Evolutionary conservation across 2,329 filamentous ascomycete species (phyloP), one percentile per base, ranked within the genome.

Genomic region (Talaromyces sp.): DNA sequence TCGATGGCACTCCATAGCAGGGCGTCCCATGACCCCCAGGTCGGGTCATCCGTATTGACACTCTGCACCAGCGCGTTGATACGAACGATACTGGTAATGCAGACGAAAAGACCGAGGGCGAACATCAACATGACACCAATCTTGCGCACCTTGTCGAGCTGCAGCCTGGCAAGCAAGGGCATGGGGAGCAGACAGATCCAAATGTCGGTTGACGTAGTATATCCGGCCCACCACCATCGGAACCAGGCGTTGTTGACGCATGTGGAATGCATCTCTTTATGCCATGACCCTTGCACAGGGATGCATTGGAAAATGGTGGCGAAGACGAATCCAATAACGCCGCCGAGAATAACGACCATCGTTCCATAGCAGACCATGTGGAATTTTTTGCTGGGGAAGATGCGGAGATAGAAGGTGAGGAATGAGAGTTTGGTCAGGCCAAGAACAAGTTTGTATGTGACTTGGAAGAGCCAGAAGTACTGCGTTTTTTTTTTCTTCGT

Each of bases 21-120:
- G 19, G 63, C 63, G 15, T 63, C 62, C 55, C 57, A 65, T n/a
- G 63, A 65, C 13, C 63, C 63, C 63, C 63, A 65, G 5, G 62
- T 65, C 22, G 63, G 62, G 59, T 65, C 63, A 13, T 47, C 33
- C 8, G 63, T 65, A 4, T 47, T 49, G 9, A 62, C 62, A 39
- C 63, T 65, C 27, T 59, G 36, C 39, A 51, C 57, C 51, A 65
- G 60, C 19, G 62, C 62, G 27, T 47, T 44, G 64, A 82, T 81
- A 27, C 81, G 75, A 61, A 83, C 68, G 60, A 83, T 74, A 17
- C 80, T 82, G 66, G 81, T 83, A 4, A 83, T 58, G 0, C 80
- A 83, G 1, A 81, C 83, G 66, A 83, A 82, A 2, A 83, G 73
- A 0, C 81, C 81, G 1, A 83, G 72, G 1, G 77, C 68, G 65